These are phyloP conservation scores for Auxenochlorella pyrenoidosa DNA, from an alignment of 139 green algal species.

Conservation along the genomic window DNA sequence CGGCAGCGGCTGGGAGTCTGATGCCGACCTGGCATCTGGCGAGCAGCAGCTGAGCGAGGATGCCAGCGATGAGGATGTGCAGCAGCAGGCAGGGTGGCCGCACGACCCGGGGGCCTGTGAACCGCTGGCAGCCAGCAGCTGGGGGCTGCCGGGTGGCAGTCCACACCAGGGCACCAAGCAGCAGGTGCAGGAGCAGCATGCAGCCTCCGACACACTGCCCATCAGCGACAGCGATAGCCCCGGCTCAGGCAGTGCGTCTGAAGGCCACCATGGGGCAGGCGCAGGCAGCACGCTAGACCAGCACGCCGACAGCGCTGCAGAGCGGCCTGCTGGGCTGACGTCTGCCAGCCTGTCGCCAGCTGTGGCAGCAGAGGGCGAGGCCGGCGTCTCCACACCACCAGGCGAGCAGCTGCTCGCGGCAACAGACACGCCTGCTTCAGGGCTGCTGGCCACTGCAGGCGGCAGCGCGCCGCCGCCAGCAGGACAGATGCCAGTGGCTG, in stretches of 20 bases:
- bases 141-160: neutral
- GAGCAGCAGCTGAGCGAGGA: neutral
- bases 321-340: neutral
- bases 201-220: neutral
- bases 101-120: neutral
- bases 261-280: neutral
- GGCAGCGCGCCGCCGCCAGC: neutral
- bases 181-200: neutral
- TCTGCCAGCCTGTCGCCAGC: conserved; percentile 17
- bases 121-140: neutral
- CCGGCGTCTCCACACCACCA: neutral
- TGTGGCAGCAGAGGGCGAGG: neutral
- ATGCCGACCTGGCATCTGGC: conserved; percentile 22
- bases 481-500: neutral
- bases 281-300: neutral
- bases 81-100: neutral
- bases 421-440: neutral
- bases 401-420: conserved; percentile 7
- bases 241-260: conserved; percentile 6
- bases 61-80: neutral
- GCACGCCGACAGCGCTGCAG: neutral
- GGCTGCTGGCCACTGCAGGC: neutral
- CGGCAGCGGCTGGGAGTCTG: conserved; percentile 26
- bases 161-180: neutral
- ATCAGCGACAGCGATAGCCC: conserved; percentile 17